A percentile compares a stretch with the other conserved stretches of the same genome.
phyloP scores from a whole-genome alignment of 2,329 filamentous ascomycete genomes.

The Teratosphaeria viscida region DNA sequence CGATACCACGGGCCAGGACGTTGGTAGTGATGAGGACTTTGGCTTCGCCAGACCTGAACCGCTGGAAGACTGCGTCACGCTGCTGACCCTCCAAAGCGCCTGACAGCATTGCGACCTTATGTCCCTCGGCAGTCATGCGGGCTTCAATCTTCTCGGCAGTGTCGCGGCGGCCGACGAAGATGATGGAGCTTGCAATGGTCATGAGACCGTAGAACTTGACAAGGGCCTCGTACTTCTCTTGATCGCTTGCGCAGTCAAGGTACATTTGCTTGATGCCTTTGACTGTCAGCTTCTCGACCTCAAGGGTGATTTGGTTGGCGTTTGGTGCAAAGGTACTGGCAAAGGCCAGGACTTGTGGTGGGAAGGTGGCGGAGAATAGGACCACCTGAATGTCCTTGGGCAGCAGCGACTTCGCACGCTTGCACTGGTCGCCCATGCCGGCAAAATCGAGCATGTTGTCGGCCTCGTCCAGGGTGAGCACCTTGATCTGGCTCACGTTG shows the following conservation, averaged over 20 bases:
- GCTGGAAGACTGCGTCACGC: constrained; percentile 73
- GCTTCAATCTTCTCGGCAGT: constrained; percentile 77
- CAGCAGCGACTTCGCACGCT: constrained; percentile 70
- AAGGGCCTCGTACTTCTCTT: constrained; percentile 77
- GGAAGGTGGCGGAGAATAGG: constrained; percentile 91
- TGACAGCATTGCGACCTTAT: constrained; percentile 83
- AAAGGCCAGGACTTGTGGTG: constrained; percentile 73
- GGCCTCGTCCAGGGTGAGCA: constrained; percentile 89
- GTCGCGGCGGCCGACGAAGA: constrained; percentile 89
- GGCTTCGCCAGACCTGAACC: constrained; percentile 74
- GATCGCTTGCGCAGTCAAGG: constrained; percentile 76
- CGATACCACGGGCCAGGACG: constrained; percentile 89
- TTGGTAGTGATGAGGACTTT: constrained; percentile 99
- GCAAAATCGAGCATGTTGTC: constrained; percentile 98
- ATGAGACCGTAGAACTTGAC: constrained; percentile 92
- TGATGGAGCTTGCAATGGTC: constrained; percentile 94
- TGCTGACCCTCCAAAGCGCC: constrained; percentile 75
- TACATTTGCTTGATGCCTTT: constrained; percentile 97
- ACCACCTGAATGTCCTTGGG: constrained; percentile 72
- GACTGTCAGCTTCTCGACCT: constrained; percentile 85
- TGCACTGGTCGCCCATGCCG: constrained; percentile 88
- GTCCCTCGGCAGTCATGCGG: constrained; percentile 78
- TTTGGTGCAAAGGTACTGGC: constrained; percentile 75
- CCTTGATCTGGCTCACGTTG: constrained; percentile 59
- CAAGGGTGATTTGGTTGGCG: constrained; percentile 76